Conservation (phyloP, 1,139 yeast species). For the Kazachstania sp. region DNA sequence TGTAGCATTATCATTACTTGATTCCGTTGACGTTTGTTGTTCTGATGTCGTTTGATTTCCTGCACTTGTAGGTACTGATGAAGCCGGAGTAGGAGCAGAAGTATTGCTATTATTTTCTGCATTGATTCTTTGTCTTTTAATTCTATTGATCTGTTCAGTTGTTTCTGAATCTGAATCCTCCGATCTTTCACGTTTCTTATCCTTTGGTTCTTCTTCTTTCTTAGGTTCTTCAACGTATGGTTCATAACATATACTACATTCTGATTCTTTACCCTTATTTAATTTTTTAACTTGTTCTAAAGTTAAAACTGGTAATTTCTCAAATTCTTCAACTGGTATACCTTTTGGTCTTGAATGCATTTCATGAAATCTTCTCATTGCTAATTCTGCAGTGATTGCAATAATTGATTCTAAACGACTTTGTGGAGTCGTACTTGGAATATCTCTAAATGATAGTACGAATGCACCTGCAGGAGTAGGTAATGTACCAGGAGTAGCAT, state of each 20-base stretch:
- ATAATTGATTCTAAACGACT: slow-evolving; percentile 42
- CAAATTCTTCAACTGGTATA: slow-evolving; percentile 44
- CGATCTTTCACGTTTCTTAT: slow-evolving; percentile 15
- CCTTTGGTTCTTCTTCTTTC: not conserved
- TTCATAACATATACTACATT: slow-evolving; percentile 66
- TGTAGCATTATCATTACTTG: not conserved
- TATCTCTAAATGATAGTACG: slow-evolving; percentile 56
- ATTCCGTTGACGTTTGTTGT: slow-evolving; percentile 6
- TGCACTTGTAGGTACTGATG: slow-evolving; percentile 3
- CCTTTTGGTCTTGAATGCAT: slow-evolving; percentile 39
- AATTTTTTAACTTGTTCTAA: slow-evolving; percentile 13
- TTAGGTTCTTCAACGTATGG: slow-evolving; percentile 34
- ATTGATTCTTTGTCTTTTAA: slow-evolving; percentile 12
- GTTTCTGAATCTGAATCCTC: slow-evolving; percentile 16
- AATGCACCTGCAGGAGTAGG: slow-evolving; percentile 20
- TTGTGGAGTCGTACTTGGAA: slow-evolving; percentile 33
- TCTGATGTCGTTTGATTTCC: slow-evolving; percentile 4
- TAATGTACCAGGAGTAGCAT: not conserved
- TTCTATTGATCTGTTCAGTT: not conserved
- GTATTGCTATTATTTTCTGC: not conserved
- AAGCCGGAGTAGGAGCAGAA: not conserved
- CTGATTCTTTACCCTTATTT: slow-evolving; percentile 32
- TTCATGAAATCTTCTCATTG: slow-evolving; percentile 51
- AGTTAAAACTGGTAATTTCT: slow-evolving; percentile 37
- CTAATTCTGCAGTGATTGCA: slow-evolving; percentile 61